Evolutionary conservation across 768 basidiomycete species (phyloP).

Genomic region (Mycena sanguinolenta): DNA sequence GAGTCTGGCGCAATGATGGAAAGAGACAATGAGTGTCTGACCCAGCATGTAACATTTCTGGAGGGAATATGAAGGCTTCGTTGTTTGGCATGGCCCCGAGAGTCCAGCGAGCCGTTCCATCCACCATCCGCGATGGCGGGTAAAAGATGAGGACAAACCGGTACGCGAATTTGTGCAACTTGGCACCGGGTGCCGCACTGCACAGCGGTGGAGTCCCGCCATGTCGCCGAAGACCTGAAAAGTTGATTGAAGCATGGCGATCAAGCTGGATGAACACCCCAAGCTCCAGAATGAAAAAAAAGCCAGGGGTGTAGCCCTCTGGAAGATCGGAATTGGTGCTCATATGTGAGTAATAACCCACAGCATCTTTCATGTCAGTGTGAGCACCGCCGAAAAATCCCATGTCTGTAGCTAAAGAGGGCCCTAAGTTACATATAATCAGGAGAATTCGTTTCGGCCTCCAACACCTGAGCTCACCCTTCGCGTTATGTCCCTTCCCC

Average conservation of each 20-base stretch:
- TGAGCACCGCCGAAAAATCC: not conserved
- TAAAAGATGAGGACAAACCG: conserved; percentile 21
- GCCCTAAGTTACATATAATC: not conserved
- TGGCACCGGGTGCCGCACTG: not conserved
- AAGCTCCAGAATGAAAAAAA: not conserved
- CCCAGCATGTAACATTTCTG: conserved; percentile 18
- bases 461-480: not conserved
- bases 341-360: not conserved
- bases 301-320: not conserved
- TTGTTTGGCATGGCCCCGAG: conserved; percentile 14
- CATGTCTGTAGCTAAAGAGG: not conserved
- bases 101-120: conserved; percentile 13
- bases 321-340: not conserved
- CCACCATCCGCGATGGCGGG: conserved; percentile 15
- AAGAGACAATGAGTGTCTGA: not conserved
- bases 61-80: conserved; percentile 11
- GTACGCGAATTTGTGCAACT: not conserved
- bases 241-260: not conserved
- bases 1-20: not conserved
- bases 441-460: not conserved
- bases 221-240: not conserved
- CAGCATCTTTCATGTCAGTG: not conserved
- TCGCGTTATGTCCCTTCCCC: not conserved
- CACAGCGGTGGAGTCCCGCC: not conserved
- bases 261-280: not conserved